These are phyloP conservation scores for Trichoderma gamsii DNA, from an alignment of 495 filamentous ascomycete species.

Conservation along the genomic window DNA sequence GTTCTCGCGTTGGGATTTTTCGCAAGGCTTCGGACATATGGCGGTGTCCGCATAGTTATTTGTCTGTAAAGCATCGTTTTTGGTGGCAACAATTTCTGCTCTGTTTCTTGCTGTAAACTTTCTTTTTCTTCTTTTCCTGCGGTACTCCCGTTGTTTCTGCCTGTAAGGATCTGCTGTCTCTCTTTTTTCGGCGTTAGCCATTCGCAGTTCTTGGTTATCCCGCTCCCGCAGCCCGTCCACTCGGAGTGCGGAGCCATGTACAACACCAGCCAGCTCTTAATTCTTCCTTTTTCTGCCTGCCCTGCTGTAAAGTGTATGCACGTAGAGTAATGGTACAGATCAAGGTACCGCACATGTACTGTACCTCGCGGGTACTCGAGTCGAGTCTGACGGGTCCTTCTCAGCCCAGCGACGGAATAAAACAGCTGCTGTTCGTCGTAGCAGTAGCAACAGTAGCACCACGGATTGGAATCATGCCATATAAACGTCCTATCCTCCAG, in stretches of 20 bases:
- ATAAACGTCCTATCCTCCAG: neutral
- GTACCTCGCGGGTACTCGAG: neutral
- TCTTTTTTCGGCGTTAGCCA: neutral
- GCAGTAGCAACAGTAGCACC: neutral
- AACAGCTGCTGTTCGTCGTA: too few species aligned
- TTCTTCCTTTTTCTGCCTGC: neutral
- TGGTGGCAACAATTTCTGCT: neutral
- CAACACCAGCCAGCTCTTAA: neutral
- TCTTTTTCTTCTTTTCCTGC: neutral
- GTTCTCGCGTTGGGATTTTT: too few species aligned
- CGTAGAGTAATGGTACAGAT: neutral
- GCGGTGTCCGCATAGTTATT: too few species aligned
- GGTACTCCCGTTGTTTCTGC: neutral
- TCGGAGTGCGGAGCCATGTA: neutral
- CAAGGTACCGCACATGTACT: neutral
- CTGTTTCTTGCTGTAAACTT: neutral
- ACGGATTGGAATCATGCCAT: neutral
- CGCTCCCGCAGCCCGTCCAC: neutral
- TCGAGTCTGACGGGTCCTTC: neutral
- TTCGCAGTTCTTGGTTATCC: neutral
- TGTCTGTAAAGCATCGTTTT: neutral
- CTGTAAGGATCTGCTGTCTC: neutral
- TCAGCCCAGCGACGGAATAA: too few species aligned
- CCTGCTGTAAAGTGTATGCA: too few species aligned
- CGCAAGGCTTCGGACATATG: too few species aligned